These are phyloP conservation scores for Aspergillus indologenus DNA, from an alignment of 495 filamentous ascomycete species.

Conservation along the genomic window DNA sequence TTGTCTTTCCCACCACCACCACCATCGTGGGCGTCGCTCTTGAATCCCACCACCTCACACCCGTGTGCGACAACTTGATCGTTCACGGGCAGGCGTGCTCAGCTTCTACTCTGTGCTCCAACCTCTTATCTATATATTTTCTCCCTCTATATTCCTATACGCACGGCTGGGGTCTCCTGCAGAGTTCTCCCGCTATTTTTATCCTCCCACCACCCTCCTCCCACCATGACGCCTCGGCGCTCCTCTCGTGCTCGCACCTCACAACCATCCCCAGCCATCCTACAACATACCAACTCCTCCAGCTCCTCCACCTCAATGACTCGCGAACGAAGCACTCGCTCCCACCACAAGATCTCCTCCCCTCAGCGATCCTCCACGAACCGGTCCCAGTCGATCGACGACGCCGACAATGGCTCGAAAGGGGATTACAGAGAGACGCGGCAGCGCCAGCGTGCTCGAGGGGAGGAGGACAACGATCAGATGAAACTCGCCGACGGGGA, in stretches of 20 bases:
- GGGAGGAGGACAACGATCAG: conserved; percentile 56
- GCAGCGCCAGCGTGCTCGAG: conserved; percentile 66
- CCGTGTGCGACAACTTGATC: conserved; percentile 30
- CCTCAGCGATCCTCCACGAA: conserved; percentile 71
- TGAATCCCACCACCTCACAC: conserved; percentile 21
- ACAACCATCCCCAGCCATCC: conserved; percentile 63
- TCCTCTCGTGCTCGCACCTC: conserved; percentile 85
- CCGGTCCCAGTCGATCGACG: conserved; percentile 79
- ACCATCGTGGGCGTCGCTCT: conserved; percentile 18
- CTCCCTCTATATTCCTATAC: background rate
- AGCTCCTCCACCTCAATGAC: conserved; percentile 68
- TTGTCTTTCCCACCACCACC: conserved; percentile 6
- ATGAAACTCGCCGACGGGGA: conserved; percentile 41
- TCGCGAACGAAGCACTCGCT: conserved; percentile 68
- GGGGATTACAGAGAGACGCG: conserved; percentile 67
- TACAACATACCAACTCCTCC: conserved; percentile 71
- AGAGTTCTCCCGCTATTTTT: conserved; percentile 13
- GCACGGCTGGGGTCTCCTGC: conserved; percentile 2
- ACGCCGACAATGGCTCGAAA: conserved; percentile 52
- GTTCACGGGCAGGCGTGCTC: conserved; percentile 17
- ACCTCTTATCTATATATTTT: background rate
- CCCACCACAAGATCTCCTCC: conserved; percentile 67
- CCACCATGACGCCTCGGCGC: conserved; percentile 72
- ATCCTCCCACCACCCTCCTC: conserved; percentile 12
- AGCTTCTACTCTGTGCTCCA: conserved; percentile 1